Evolutionary conservation across 106 monocot species (phyloP).

Genomic region (Acorus gramineus): DNA sequence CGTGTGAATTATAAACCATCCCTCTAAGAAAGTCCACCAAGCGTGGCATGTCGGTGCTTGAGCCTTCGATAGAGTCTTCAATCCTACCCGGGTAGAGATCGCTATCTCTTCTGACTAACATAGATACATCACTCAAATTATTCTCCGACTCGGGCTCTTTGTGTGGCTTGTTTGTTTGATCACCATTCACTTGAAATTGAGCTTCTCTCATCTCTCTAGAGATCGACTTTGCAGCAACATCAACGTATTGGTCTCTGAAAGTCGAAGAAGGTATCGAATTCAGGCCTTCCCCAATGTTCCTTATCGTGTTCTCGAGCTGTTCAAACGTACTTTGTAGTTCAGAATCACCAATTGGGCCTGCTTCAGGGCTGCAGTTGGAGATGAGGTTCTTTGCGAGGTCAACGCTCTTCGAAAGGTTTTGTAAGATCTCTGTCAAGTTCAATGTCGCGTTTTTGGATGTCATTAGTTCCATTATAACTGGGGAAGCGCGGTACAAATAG

Average conservation of each 20-base stretch:
- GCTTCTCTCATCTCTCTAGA: conserved; percentile 41
- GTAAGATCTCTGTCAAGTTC: conserved; percentile 15
- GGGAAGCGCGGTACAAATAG: conserved; percentile 26
- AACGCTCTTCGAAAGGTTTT: conserved; percentile 25
- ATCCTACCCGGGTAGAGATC: too few species aligned
- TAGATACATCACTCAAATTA: conserved; percentile 2
- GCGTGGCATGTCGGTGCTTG: conserved; percentile 15
- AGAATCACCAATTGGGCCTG: neutral
- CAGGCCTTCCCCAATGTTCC: conserved; percentile 33
- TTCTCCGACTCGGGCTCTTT: neutral
- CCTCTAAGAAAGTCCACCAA: conserved; percentile 41
- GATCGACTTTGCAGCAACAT: conserved; percentile 15
- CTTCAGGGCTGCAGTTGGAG: conserved; percentile 14
- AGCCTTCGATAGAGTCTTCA: neutral
- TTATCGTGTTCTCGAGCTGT: conserved; percentile 30
- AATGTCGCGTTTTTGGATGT: conserved; percentile 5
- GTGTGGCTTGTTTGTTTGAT: neutral
- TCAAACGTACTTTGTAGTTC: conserved; percentile 20
- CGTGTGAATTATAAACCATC: conserved; percentile 15
- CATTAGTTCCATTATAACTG: conserved; percentile 35
- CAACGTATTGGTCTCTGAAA: conserved; percentile 24
- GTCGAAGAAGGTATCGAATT: conserved; percentile 30
- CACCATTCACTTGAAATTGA: conserved; percentile 2
- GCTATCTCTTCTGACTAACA: neutral
- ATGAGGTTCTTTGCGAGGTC: conserved; percentile 37